These are phyloP conservation scores for Aspergillus sp. DNA, from an alignment of 2,329 filamentous ascomycete genomes.

Conservation along the genomic window DNA sequence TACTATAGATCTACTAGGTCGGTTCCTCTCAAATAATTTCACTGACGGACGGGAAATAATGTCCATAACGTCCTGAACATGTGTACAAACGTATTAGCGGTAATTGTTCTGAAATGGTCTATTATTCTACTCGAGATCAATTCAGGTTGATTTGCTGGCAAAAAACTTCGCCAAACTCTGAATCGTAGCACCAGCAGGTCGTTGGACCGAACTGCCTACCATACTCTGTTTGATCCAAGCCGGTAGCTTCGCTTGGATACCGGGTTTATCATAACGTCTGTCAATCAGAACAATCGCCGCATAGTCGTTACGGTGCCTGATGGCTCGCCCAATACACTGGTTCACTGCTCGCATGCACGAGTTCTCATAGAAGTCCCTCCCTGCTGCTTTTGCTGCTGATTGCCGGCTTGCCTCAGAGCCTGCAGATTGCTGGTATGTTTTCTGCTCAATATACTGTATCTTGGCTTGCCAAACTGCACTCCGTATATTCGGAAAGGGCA, in stretches of 20 bases:
- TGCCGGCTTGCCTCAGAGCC: conserved; percentile 33
- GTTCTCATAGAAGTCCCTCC: conserved; percentile 87
- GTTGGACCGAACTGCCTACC: conserved; percentile 23
- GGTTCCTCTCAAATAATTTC: no score
- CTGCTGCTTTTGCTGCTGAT: conserved; percentile 51
- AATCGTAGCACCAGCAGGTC: conserved; percentile 29
- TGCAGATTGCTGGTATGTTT: conserved; percentile 40
- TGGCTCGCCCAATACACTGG: conserved; percentile 90
- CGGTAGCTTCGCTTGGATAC: conserved; percentile 78
- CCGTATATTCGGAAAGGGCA: conserved; percentile 89
- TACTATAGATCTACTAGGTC: no score
- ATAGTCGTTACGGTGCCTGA: conserved; percentile 85
- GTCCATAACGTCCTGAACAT: no score
- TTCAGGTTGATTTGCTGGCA: conserved; percentile 4
- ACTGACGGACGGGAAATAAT: no score
- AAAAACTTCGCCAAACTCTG: conserved; percentile 40
- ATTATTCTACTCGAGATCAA: background rate
- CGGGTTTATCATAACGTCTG: conserved; percentile 70
- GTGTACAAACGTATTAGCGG: no score
- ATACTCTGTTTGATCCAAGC: conserved; percentile 82
- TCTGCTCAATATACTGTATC: conserved; percentile 78
- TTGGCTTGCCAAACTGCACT: conserved; percentile 93
- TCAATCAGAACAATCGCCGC: conserved; percentile 87
- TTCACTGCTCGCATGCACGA: conserved; percentile 96
- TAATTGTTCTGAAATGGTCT: no score